These are phyloP conservation scores for Nothophoma quercina DNA, from an alignment of 2,329 filamentous ascomycete genomes.

Conservation along the genomic window DNA sequence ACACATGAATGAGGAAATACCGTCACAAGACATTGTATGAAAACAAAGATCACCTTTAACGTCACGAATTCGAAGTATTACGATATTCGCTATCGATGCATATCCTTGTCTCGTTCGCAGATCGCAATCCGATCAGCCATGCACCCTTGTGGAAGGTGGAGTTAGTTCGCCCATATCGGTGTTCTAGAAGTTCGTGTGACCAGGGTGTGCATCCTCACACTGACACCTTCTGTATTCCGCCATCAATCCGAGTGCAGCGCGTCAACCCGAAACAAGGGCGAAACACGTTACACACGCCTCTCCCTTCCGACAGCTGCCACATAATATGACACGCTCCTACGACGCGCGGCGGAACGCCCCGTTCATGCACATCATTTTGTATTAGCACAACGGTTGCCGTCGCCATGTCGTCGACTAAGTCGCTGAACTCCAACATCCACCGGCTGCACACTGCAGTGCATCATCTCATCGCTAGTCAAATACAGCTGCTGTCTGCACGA, in stretches of 20 bases:
- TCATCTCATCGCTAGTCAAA: background rate
- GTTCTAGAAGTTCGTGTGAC: background rate
- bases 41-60: background rate
- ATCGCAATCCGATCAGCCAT: background rate
- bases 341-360: conserved; percentile 4
- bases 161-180: too few relatives aligned
- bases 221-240: too few relatives aligned
- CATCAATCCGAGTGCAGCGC: too few relatives aligned
- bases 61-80: too few relatives aligned
- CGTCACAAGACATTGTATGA: too few relatives aligned
- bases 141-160: too few relatives aligned
- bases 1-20: too few relatives aligned
- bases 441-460: background rate
- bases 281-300: conserved; percentile 1
- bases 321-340: background rate
- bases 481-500: background rate
- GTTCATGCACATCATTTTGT: background rate
- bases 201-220: background rate
- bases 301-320: background rate
- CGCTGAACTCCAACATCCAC: background rate
- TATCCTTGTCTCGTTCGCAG: background rate
- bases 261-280: conserved; percentile 2
- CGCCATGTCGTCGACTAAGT: too few relatives aligned
- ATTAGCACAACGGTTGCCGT: background rate
- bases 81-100: too few relatives aligned